Evolutionary conservation across 352 stramenopile species (phyloP).

Genomic region (Thraustochytrium sp.): DNA sequence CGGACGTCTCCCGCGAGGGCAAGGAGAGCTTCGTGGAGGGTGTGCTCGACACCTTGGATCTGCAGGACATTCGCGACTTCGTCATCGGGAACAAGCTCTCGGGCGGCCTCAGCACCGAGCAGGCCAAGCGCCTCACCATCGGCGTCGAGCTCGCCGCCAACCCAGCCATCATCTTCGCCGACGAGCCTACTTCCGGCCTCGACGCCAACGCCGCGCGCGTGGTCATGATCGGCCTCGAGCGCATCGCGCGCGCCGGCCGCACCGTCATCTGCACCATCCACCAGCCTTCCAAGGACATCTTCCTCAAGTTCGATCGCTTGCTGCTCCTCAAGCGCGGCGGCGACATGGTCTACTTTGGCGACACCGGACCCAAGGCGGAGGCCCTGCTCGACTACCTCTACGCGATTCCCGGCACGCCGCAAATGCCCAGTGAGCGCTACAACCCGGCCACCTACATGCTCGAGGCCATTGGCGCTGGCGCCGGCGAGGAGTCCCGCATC

Average conservation of each 20-base stretch:
- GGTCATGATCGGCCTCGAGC: conserved; percentile 60
- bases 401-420: conserved; percentile 60
- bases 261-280: conserved; percentile 82
- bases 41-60: conserved; percentile 57
- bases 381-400: conserved; percentile 63
- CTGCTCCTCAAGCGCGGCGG: conserved; percentile 72
- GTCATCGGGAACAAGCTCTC: conserved; percentile 53
- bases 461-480: conserved; percentile 54
- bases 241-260: conserved; percentile 61
- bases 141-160: conserved; percentile 57
- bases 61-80: conserved; percentile 54
- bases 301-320: conserved; percentile 70
- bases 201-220: conserved; percentile 61
- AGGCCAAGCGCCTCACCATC: conserved; percentile 57
- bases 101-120: conserved; percentile 53
- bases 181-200: conserved; percentile 55
- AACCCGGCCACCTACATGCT: conserved; percentile 83
- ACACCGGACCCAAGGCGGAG: conserved; percentile 58
- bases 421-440: conserved; percentile 59
- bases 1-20: conserved; percentile 24
- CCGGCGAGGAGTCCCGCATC: not conserved
- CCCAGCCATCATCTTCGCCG: conserved; percentile 55
- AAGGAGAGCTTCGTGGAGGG: conserved; percentile 54
- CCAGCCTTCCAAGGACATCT: conserved; percentile 72
- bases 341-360: conserved; percentile 68